These are phyloP conservation scores for Niveomyces coronatus DNA, from an alignment of 2,329 filamentous ascomycete species.

Conservation along the genomic window DNA sequence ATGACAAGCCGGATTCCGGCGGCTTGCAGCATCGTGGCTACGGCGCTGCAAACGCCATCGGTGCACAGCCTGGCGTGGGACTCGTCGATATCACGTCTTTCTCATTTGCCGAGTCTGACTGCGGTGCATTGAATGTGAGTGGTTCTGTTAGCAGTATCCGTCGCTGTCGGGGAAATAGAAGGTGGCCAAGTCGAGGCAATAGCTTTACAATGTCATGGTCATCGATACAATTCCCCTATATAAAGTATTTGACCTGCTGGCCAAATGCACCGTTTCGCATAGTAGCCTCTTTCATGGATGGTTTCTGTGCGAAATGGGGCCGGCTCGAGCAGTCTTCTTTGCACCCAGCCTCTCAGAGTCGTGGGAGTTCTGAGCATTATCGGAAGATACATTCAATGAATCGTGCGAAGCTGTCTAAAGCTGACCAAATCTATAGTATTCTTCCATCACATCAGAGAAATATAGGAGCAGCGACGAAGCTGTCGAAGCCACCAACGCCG, in stretches of 20 bases:
- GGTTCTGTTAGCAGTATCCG: background rate
- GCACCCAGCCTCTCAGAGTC: constrained; percentile 39
- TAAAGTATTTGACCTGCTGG: constrained; percentile 23
- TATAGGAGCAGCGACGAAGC: constrained; percentile 21
- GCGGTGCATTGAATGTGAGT: constrained; percentile 33
- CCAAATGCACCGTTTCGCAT: constrained; percentile 13
- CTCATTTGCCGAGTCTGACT: constrained; percentile 59
- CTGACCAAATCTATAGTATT: constrained; percentile 26
- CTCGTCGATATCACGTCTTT: constrained; percentile 77
- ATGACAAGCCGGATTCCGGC: constrained; percentile 27
- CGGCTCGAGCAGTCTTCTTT: constrained; percentile 26
- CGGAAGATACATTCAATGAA: constrained; percentile 34
- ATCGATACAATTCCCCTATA: constrained; percentile 64
- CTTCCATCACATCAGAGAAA: constrained; percentile 20
- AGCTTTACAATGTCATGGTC: constrained; percentile 43
- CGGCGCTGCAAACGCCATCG: constrained; percentile 66
- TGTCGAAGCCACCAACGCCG: constrained; percentile 14
- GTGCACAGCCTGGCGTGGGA: constrained; percentile 54
- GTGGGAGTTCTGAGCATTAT: constrained; percentile 39
- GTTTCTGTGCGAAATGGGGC: constrained; percentile 24
- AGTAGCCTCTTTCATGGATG: constrained; percentile 32
- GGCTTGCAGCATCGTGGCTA: constrained; percentile 61
- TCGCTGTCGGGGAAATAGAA: constrained; percentile 42
- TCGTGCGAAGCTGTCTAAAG: constrained; percentile 10
- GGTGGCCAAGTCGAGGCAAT: constrained; percentile 42